Conservation (phyloP, 2,329 filamentous ascomycete species). For the Colletotrichum tofieldiae region DNA sequence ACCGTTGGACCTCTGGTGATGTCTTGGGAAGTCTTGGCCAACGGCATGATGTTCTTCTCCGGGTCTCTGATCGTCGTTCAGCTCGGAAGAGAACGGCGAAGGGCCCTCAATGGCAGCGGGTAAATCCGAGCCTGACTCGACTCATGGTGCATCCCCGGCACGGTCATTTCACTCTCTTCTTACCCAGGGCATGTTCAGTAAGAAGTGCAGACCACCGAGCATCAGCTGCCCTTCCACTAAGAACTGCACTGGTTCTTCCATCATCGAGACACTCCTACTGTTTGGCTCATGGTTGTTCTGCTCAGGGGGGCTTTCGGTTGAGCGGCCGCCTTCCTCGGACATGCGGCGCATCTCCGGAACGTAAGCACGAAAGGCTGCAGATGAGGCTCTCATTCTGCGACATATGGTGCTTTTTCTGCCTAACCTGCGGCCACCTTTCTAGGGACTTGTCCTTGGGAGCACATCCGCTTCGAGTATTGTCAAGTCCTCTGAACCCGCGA, state of each 20-base stretch:
- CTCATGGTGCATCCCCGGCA: neutral
- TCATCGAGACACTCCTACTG: neutral
- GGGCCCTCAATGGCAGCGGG: neutral
- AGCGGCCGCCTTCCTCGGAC: neutral
- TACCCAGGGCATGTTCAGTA: neutral
- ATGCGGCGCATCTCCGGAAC: neutral
- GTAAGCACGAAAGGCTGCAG: neutral
- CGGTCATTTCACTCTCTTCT: neutral
- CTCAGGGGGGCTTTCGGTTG: neutral
- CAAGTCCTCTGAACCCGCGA: neutral
- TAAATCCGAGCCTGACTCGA: constrained; percentile 1
- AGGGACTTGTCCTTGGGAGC: neutral
- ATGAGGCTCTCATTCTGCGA: neutral
- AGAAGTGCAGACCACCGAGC: neutral
- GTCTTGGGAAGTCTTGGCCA: neutral
- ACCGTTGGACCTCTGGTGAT: neutral
- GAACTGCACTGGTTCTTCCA: neutral
- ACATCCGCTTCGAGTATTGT: neutral
- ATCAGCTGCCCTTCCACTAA: neutral
- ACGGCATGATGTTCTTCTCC: constrained; percentile 1
- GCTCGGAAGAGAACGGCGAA: neutral
- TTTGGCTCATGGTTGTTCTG: neutral
- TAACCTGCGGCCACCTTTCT: neutral
- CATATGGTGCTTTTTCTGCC: neutral
- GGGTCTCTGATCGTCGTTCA: neutral